Base-by-base conservation (phyloP, 1,139 yeast species). In the Pneumocystis carinii region DNA sequence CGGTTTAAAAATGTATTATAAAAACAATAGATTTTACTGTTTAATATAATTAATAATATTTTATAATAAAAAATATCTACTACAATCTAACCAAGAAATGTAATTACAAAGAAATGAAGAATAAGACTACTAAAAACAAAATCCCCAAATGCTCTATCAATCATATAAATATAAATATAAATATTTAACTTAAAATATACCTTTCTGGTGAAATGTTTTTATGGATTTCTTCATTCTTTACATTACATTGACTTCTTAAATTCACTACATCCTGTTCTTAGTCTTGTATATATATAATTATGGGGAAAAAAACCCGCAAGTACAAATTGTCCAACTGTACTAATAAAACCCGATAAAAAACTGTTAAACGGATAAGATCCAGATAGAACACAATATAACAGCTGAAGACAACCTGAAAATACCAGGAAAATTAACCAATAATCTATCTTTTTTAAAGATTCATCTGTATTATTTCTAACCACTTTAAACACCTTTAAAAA, bases 341-440 rank as follows among this genome's bases (percentile, higher is more conserved):
- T 79, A 65, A 87, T 82, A 72, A 92, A 92, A 0, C 98, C 98
- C 36, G 96, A 94, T 66, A 92, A 79, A 72, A 92, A 92, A 39
- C 97, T 97, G 75, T 92, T 92, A 80, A 94, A 92, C 27, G 99
- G 99, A 77, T 75, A 94, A 70, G 83, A 88, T 38, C 97, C 96
- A 63, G 90, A 83, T 17, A 90, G 67, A 55, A 86, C 68, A 66
- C 87, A 88, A 73, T 90, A 90, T 4, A 79, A 75, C 72, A 90
- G 88, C 75, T 92, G 97, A 60, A 87, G 75, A 1, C 82, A 76
- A 0, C 96, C 98, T 66, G 89, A 77, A 0, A 77, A 74, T 15
- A 92, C 90, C 66, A 92, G 76, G 69, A 88, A 90, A 35, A 74
- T 81, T 72, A 92, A 79, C 72, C 90, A 92, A 12, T 80, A 70